These are phyloP conservation scores for Vararia minispora DNA, from an alignment of 768 basidiomycete species.

Conservation along the genomic window DNA sequence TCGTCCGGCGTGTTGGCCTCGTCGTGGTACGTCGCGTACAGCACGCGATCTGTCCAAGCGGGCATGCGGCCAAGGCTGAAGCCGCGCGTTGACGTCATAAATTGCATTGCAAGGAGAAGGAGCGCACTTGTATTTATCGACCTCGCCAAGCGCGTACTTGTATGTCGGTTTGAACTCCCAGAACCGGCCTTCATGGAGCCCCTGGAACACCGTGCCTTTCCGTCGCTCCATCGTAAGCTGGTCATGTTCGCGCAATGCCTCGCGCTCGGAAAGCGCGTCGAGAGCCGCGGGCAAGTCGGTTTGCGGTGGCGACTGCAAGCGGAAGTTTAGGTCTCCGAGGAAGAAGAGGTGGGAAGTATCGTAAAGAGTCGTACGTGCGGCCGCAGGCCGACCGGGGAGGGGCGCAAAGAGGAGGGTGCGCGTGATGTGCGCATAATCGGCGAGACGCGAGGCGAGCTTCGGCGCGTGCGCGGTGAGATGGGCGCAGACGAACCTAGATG, in stretches of 20 bases:
- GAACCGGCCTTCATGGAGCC: conserved; percentile 78
- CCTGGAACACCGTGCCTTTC: conserved; percentile 56
- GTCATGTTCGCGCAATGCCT: conserved; percentile 59
- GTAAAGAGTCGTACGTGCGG: conserved; percentile 52
- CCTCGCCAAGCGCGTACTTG: conserved; percentile 73
- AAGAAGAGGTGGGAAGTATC: conserved; percentile 86
- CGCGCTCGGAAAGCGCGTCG: conserved; percentile 29
- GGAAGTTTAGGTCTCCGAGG: conserved; percentile 91
- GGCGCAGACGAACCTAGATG: conserved; percentile 74
- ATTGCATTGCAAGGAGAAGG: not conserved
- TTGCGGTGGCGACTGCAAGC: conserved; percentile 49
- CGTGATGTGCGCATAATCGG: conserved; percentile 77
- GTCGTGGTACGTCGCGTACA: conserved; percentile 73
- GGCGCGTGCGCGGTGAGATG: conserved; percentile 80
- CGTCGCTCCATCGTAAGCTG: conserved; percentile 55
- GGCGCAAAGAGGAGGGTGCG: conserved; percentile 69
- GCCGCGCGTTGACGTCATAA: conserved; percentile 4
- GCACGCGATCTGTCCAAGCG: conserved; percentile 88
- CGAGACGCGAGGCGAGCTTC: conserved; percentile 52
- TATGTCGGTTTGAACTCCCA: conserved; percentile 85
- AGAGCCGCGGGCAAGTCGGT: conserved; percentile 32
- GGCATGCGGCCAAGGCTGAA: conserved; percentile 60
- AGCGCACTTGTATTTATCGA: conserved; percentile 70
- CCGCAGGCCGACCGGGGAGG: conserved; percentile 25
- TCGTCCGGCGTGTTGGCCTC: conserved; percentile 37